Evolutionary conservation across 768 basidiomycete genomes (phyloP).

Genomic region (Termitomyces heimii): DNA sequence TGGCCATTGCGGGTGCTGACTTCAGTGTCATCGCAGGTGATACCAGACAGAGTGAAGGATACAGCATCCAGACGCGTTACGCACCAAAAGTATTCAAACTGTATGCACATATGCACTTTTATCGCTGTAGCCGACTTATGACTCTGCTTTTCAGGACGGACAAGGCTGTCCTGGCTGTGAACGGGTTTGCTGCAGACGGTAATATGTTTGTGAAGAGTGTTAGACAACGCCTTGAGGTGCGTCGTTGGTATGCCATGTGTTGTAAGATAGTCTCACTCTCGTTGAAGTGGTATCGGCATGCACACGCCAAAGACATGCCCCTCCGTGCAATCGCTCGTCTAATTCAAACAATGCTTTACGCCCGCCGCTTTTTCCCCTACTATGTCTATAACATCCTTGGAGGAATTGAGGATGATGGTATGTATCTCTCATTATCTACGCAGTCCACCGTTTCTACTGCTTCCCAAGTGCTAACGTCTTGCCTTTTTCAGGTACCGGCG

Average conservation of each 20-base stretch:
- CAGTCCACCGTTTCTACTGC: not conserved
- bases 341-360: conserved; percentile 98
- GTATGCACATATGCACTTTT: conserved; percentile 39
- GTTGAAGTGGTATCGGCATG: conserved; percentile 91
- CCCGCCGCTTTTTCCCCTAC: conserved; percentile 95
- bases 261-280: not conserved
- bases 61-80: conserved; percentile 95
- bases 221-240: conserved; percentile 89
- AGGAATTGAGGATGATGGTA: conserved; percentile 95
- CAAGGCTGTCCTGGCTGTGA: conserved; percentile 89
- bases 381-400: conserved; percentile 97
- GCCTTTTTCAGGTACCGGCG: conserved; percentile 68
- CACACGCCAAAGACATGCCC: conserved; percentile 97
- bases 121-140: not conserved
- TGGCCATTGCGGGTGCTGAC: conserved; percentile 90
- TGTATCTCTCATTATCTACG: conserved; percentile 23
- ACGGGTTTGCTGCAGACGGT: conserved; percentile 96
- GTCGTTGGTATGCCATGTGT: conserved; percentile 17
- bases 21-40: conserved; percentile 96
- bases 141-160: conserved; percentile 60
- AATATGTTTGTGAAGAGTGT: conserved; percentile 98
- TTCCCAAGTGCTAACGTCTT: conserved; percentile 5
- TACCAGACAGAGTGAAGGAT: conserved; percentile 96
- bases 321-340: conserved; percentile 94
- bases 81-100: conserved; percentile 92